A percentile compares a stretch with the other conserved stretches of the same genome.
Conservation (phyloP, 257 asterid species). For the Ilex asprella region DNA sequence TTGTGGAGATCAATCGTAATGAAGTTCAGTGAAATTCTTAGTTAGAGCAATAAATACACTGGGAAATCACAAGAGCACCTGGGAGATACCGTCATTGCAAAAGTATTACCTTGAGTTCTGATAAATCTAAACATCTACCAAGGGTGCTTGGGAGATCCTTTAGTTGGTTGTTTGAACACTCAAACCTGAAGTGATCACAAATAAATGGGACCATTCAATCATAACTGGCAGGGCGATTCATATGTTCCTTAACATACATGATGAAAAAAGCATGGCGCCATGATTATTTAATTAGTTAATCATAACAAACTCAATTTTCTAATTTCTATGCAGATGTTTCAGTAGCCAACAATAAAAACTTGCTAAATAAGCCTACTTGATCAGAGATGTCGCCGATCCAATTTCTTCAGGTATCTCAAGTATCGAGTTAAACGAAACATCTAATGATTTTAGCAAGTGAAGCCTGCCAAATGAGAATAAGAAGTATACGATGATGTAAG, state of each 20-base stretch:
- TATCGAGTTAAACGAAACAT: constrained; percentile 64
- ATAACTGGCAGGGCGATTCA: constrained; percentile 16
- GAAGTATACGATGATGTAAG: not conserved
- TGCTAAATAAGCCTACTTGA: constrained; percentile 53
- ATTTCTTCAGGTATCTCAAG: constrained; percentile 69
- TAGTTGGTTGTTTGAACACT: constrained; percentile 77
- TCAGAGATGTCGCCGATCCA: constrained; percentile 69
- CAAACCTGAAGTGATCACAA: constrained; percentile 54
- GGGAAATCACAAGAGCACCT: too few species aligned
- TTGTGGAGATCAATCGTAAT: too few species aligned
- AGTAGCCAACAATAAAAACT: constrained; percentile 1
- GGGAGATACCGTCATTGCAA: too few species aligned
- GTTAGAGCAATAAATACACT: too few species aligned
- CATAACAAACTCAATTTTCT: not conserved
- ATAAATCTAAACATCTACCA: constrained; percentile 55
- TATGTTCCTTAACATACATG: constrained; percentile 7
- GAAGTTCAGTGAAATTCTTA: too few species aligned
- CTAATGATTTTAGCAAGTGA: constrained; percentile 66
- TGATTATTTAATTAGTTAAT: too few species aligned
- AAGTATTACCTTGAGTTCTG: constrained; percentile 71
- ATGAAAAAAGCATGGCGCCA: too few species aligned
- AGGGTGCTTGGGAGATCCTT: constrained; percentile 68
- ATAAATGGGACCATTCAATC: constrained; percentile 5
- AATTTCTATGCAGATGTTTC: not conserved
- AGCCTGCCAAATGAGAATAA: constrained; percentile 46